phyloP scores from a whole-genome alignment of 2,329 filamentous ascomycete genomes.

The Aspergillus hiratsukae region DNA sequence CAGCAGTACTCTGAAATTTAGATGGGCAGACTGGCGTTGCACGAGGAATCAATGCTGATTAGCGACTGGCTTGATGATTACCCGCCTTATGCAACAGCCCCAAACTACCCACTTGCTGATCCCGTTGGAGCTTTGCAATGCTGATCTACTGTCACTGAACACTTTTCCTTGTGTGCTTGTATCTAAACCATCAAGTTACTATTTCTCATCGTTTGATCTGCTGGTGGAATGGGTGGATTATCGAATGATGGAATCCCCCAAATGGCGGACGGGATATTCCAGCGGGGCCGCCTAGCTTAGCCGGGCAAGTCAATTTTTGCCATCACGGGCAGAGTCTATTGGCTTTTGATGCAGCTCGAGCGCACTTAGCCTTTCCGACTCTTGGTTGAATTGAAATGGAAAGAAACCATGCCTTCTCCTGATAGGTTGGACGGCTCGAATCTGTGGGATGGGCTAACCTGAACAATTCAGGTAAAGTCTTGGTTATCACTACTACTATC shows the following conservation, averaged over 20 bases:
- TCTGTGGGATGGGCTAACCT: not conserved
- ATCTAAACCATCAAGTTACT: not conserved
- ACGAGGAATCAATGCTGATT: conserved; percentile 11
- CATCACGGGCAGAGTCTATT: conserved; percentile 13
- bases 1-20: not conserved
- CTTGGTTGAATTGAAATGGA: conserved; percentile 9
- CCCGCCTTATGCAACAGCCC: not conserved
- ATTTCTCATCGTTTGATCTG: conserved; percentile 2
- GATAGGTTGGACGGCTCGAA: not conserved
- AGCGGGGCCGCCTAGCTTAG: conserved; percentile 20
- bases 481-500: not conserved
- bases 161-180: not conserved
- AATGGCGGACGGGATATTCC: conserved; percentile 21
- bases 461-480: not conserved
- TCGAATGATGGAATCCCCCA: conserved; percentile 11
- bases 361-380: conserved; percentile 10
- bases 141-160: not conserved
- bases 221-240: too few species aligned
- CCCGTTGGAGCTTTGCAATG: not conserved
- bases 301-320: conserved; percentile 19
- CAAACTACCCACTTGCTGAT: conserved; percentile 5
- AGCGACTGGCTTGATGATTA: conserved; percentile 2
- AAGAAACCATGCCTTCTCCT: not conserved
- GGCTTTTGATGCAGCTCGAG: conserved; percentile 9
- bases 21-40: not conserved